Base-by-base conservation (phyloP, 1,139 yeast species). In the Geotrichum citri-aurantii region DNA sequence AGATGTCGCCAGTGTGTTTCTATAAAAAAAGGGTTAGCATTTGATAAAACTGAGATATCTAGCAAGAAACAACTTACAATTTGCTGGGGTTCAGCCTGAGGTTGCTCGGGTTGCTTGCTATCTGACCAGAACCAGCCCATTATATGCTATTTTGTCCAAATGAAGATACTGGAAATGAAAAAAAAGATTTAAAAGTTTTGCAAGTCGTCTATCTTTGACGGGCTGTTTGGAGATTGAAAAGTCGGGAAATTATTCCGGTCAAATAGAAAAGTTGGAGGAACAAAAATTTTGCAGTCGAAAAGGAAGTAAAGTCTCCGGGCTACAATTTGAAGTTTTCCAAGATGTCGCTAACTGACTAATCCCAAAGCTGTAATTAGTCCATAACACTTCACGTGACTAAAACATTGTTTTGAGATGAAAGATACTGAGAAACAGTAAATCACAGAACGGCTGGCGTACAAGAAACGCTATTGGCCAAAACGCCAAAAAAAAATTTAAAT, bases 71-170 rank as follows among this genome's bases (percentile, higher is more conserved):
- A 10, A 14, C 42, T 37, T 37, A 37, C 42, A 7, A 17, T 14
- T 37, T 37, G 42, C 19, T 37, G 42, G 19, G 17, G 42, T 14
- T 37, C 42, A 37, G 37, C 11, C 37, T 31, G 37, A 31, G 42
- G 21, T 14, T 37, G 42, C 42, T 37, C 42, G 17, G 42, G 19
- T 14, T 37, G 42, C 19, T 37, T 49, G 10, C 33, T 53, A 50
- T 57, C 51, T 14, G 59, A 44, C 59, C 59, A 57, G 26, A 57
- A 57, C 59, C 59, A 57, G 46, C 59, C 59, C 59, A 57, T 57
- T 31, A 46, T 54, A 11, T 14, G 14, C 21, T 29, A 24, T 12
- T 12, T 11, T 12, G 17, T 19, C n/a, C 8, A 40, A n/a, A 19
- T 19, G 48, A 10, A 11, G 26, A 10, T 5, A 3, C 5, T 19